phyloP scores from a whole-genome alignment of 2,329 filamentous ascomycete genomes.

The Dothistroma septosporum region DNA sequence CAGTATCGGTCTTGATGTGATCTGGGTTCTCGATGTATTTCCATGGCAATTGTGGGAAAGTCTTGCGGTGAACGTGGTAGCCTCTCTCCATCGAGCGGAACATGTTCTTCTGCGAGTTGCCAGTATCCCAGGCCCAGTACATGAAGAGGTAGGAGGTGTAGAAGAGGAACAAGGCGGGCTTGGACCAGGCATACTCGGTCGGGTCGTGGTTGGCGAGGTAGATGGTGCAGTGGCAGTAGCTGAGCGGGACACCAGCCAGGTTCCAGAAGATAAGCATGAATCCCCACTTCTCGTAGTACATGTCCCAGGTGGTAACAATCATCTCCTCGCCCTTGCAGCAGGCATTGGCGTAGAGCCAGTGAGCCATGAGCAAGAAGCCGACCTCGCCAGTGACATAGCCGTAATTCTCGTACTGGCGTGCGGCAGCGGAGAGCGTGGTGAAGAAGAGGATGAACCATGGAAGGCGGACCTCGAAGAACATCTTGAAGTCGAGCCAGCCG shows the following conservation, averaged over 20 bases:
- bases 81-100: slow-evolving; percentile 79
- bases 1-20: slow-evolving; percentile 67
- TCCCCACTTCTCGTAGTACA: slow-evolving; percentile 95
- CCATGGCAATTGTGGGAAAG: slow-evolving; percentile 90
- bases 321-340: slow-evolving; percentile 89
- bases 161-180: slow-evolving; percentile 59
- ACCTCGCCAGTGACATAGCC: slow-evolving; percentile 86
- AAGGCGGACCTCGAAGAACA: slow-evolving; percentile 91
- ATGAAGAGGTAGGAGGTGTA: slow-evolving; percentile 71
- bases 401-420: slow-evolving; percentile 77
- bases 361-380: slow-evolving; percentile 77
- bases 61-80: slow-evolving; percentile 63
- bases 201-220: slow-evolving; percentile 83
- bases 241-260: slow-evolving; percentile 81
- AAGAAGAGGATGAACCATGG: slow-evolving; percentile 90
- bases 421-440: slow-evolving; percentile 68
- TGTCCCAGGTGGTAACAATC: slow-evolving; percentile 87
- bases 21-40: slow-evolving; percentile 76
- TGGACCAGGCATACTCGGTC: slow-evolving; percentile 71
- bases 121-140: slow-evolving; percentile 90
- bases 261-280: slow-evolving; percentile 99
- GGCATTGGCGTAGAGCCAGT: slow-evolving; percentile 88
- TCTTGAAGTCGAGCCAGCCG: slow-evolving; percentile 81
- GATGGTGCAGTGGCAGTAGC: slow-evolving; percentile 89
- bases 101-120: slow-evolving; percentile 89